Base-by-base conservation (phyloP, 2,329 filamentous ascomycete genomes). In the Fusarium tricinctum region DNA sequence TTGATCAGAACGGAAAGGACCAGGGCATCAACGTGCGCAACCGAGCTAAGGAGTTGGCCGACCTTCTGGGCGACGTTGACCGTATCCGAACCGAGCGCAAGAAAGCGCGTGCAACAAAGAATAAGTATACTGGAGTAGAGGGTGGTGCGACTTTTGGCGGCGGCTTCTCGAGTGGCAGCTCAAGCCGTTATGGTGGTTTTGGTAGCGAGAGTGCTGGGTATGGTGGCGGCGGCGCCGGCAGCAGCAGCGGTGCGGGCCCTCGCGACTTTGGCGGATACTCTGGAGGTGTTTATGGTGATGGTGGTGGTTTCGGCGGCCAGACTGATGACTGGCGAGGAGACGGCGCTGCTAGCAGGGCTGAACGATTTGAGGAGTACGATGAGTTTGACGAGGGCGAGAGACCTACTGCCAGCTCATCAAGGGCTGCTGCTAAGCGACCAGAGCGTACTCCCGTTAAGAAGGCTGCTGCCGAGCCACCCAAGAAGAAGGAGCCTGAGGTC, bases 1-100 rank as follows among this genome's bases (percentile, higher is more conserved):
- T 99, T 80, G 89, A 99, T 77, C 86, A 88, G 78, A 98, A 98
- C 80, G 96, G 96, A 79, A 99, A 99, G 81, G 96, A 99, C 77
- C 96, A 99, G 80, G 96, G 96, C 64, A 89, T 99, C 80, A 99
- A 99, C 77, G 96, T 99, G 62, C 91, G 96, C 71, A 98, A 98
- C 82, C 89, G 96, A 70, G 94, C 96, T 71, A 97, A 97, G 81
- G 96, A 99, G 82, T 85, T 99, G 50, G 92, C 93, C 14, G 97
- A 99, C 68, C 88, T 99, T n/a, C 85, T 99, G 48, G 86, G 92
- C 74, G 96, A 99, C 72, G 93, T 97, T 62, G 95, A 98, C 19
- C 88, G 91, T 19, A 97, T 98, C 73, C 88, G 92, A 63, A 76
- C 89, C 38, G 89, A 92, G 80, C 87, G 89, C 71, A 99, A 99